These are phyloP conservation scores for Casuarina glauca DNA, from an alignment of 306 rosid genomes.

Conservation along the genomic window DNA sequence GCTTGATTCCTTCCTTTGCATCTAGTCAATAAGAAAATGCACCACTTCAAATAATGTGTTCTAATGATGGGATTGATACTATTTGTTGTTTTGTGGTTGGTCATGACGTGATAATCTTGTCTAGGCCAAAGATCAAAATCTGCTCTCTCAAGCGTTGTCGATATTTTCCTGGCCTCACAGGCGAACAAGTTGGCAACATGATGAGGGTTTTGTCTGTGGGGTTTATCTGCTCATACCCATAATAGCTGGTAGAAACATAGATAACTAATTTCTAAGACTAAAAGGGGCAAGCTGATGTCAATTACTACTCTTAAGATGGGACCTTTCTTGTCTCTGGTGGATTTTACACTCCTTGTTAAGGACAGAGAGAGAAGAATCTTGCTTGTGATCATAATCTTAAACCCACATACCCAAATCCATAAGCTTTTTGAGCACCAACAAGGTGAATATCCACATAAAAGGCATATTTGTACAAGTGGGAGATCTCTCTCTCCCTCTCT, in stretches of 20 bases:
- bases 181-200: neutral
- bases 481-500: constrained; percentile 1
- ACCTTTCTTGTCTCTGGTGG: neutral
- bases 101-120: neutral
- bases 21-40: constrained; percentile 29
- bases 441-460: constrained; percentile 25
- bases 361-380: constrained; percentile 35
- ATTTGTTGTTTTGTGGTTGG: neutral
- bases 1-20: constrained; percentile 31
- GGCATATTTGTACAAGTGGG: neutral
- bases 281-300: constrained; percentile 8
- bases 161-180: neutral
- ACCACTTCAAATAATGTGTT: neutral
- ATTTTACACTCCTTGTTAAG: constrained; percentile 15
- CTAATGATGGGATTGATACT: constrained; percentile 12
- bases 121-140: neutral
- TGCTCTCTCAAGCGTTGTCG: neutral
- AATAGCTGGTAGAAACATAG: neutral
- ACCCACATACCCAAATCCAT: constrained; percentile 25
- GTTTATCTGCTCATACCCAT: neutral
- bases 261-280: neutral
- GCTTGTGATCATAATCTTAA: constrained; percentile 18
- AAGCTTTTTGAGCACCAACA: constrained; percentile 1
- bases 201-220: neutral
- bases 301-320: neutral